Conservation (phyloP, 169 alveolate species). For the Cryptosporidium tyzzeri region DNA sequence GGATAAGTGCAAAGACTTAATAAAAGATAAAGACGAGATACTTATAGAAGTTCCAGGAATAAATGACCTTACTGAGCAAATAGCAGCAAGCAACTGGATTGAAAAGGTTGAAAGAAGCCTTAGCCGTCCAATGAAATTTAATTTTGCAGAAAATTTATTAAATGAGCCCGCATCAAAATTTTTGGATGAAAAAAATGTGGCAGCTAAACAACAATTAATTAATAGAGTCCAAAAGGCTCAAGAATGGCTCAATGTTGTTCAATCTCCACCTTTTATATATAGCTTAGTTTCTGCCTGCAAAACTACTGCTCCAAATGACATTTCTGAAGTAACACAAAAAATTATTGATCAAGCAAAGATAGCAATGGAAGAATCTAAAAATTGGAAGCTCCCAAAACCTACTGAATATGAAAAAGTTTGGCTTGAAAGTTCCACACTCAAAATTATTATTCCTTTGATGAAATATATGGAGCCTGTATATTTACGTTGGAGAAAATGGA, state of each 20-base stretch:
- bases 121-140: constrained; percentile 64
- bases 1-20: constrained; percentile 70
- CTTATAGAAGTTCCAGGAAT: constrained; percentile 62
- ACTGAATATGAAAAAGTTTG: constrained; percentile 61
- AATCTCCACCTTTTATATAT: constrained; percentile 63
- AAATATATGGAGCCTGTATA: constrained; percentile 71
- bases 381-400: constrained; percentile 64
- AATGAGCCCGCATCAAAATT: constrained; percentile 72
- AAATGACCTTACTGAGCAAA: constrained; percentile 48
- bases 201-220: constrained; percentile 48
- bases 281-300: constrained; percentile 50
- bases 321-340: constrained; percentile 22
- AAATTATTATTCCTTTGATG: constrained; percentile 48
- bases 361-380: constrained; percentile 16
- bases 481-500: constrained; percentile 72
- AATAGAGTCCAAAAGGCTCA: constrained; percentile 46
- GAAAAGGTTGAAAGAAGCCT: constrained; percentile 65
- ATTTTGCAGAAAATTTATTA: constrained; percentile 55
- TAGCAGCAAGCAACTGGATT: constrained; percentile 77
- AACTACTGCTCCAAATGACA: constrained; percentile 18
- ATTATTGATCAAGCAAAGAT: constrained; percentile 25
- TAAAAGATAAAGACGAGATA: constrained; percentile 66
- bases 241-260: constrained; percentile 40
- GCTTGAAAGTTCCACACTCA: constrained; percentile 56
- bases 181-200: constrained; percentile 57